These are phyloP conservation scores for Talaromyces trachyspermus DNA, from an alignment of 495 filamentous ascomycete species.

Conservation along the genomic window DNA sequence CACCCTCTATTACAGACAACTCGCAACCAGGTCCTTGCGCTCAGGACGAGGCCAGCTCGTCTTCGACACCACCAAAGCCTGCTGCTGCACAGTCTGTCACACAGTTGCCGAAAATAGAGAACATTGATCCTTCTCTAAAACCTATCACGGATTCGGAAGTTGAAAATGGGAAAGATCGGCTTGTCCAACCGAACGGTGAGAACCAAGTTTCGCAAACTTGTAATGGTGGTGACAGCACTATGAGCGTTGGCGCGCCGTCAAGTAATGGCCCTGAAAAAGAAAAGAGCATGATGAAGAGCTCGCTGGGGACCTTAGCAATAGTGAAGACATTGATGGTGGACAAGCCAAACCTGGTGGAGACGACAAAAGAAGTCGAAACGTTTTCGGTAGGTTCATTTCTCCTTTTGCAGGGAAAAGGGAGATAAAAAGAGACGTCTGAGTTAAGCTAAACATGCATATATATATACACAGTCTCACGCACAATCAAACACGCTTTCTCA, in stretches of 20 bases:
- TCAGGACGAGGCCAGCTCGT: neutral
- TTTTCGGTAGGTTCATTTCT: slow-evolving; percentile 59
- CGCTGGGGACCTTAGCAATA: slow-evolving; percentile 35
- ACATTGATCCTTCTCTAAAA: too few relatives aligned
- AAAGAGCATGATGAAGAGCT: slow-evolving; percentile 50
- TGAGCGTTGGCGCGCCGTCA: neutral
- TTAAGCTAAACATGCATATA: neutral
- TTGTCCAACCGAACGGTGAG: neutral
- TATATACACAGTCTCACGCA: slow-evolving; percentile 67
- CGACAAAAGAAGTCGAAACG: slow-evolving; percentile 94
- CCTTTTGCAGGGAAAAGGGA: neutral
- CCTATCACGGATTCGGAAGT: too few relatives aligned
- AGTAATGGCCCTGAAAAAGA: too few relatives aligned
- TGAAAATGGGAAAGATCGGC: neutral
- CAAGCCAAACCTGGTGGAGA: slow-evolving; percentile 57
- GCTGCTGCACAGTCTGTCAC: neutral
- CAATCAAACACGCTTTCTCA: slow-evolving; percentile 91
- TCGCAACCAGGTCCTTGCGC: too few relatives aligned
- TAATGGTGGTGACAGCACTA: neutral
- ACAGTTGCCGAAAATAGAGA: neutral
- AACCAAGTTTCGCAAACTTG: neutral
- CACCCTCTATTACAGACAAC: neutral
- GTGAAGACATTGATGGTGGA: slow-evolving; percentile 28
- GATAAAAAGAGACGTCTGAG: slow-evolving; percentile 13
- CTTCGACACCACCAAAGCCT: neutral